These are phyloP conservation scores for Phytophthora brassicae DNA, from an alignment of 352 stramenopile genomes.

Conservation along the genomic window DNA sequence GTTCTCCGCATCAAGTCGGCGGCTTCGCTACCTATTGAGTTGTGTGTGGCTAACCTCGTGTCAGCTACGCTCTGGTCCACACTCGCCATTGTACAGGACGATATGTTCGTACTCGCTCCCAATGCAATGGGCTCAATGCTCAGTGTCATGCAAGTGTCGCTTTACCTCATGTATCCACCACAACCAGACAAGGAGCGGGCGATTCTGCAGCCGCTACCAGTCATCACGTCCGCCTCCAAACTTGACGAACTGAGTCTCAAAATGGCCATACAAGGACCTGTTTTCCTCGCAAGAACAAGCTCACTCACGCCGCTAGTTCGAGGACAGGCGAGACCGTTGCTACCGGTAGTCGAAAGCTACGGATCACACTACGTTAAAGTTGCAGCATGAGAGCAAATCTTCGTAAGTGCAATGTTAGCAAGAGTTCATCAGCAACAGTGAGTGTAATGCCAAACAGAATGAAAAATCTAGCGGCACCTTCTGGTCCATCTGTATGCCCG, in stretches of 20 bases:
- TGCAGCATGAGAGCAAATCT: background rate
- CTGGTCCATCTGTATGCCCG: too few relatives aligned
- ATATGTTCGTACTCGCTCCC: conserved; percentile 33
- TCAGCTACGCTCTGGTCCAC: conserved; percentile 26
- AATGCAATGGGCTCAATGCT: conserved; percentile 35
- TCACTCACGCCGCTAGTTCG: background rate
- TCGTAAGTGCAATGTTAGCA: too few relatives aligned
- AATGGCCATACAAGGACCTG: background rate
- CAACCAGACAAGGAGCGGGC: background rate
- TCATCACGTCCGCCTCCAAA: conserved; percentile 8
- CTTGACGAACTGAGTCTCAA: background rate
- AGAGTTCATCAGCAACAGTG: too few relatives aligned
- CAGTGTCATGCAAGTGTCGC: conserved; percentile 28
- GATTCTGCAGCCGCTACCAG: conserved; percentile 7
- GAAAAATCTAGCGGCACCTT: background rate
- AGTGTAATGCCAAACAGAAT: too few relatives aligned
- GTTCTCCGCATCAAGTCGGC: conserved; percentile 32
- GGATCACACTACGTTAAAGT: background rate
- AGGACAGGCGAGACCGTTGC: background rate
- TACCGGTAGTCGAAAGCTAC: background rate
- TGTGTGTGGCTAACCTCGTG: conserved; percentile 30
- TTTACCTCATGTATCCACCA: conserved; percentile 40
- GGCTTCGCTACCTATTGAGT: conserved; percentile 29
- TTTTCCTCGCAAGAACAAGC: background rate
- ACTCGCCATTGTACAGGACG: conserved; percentile 20